phyloP scores from a whole-genome alignment of 2,329 filamentous ascomycete species.

The Beauveria asiatica region DNA sequence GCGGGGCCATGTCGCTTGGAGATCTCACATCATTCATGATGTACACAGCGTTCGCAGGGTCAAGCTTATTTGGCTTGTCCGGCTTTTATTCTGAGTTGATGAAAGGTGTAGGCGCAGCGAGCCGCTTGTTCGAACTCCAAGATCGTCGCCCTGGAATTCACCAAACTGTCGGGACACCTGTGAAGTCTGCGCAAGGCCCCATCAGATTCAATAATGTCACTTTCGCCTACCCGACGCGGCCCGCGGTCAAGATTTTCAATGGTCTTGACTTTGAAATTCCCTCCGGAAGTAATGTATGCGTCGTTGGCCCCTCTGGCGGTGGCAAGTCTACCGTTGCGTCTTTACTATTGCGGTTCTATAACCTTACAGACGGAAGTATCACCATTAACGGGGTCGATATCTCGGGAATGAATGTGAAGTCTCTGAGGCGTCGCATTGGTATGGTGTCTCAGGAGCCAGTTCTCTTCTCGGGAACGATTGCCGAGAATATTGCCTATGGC shows the following conservation, averaged over 20 bases:
- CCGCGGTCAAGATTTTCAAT: slow-evolving; percentile 85
- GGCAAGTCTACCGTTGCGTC: slow-evolving; percentile 94
- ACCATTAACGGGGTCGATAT: slow-evolving; percentile 80
- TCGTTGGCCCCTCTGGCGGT: slow-evolving; percentile 91
- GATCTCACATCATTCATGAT: slow-evolving; percentile 96
- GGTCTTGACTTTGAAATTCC: slow-evolving; percentile 85
- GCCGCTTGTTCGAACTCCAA: slow-evolving; percentile 88
- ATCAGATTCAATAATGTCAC: slow-evolving; percentile 81
- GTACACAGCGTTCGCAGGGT: slow-evolving; percentile 84
- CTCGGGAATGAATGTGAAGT: slow-evolving; percentile 82
- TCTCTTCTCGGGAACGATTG: slow-evolving; percentile 75
- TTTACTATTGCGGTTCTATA: slow-evolving; percentile 86
- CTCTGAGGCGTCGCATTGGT: slow-evolving; percentile 82
- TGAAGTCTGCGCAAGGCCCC: slow-evolving; percentile 75
- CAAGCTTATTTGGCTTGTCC: slow-evolving; percentile 85
- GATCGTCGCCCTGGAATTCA: slow-evolving; percentile 80
- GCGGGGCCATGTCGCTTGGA: slow-evolving; percentile 78
- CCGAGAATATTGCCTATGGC: slow-evolving; percentile 88
- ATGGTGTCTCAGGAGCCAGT: slow-evolving; percentile 95
- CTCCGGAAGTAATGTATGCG: slow-evolving; percentile 87
- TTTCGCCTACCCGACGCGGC: slow-evolving; percentile 90
- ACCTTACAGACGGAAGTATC: slow-evolving; percentile 67
- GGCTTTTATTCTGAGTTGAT: slow-evolving; percentile 97
- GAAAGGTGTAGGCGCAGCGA: slow-evolving; percentile 98
- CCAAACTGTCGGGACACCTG: slow-evolving; percentile 72